These are phyloP conservation scores for Asclepias syriaca DNA, from an alignment of 257 asterid genomes.

Conservation along the genomic window DNA sequence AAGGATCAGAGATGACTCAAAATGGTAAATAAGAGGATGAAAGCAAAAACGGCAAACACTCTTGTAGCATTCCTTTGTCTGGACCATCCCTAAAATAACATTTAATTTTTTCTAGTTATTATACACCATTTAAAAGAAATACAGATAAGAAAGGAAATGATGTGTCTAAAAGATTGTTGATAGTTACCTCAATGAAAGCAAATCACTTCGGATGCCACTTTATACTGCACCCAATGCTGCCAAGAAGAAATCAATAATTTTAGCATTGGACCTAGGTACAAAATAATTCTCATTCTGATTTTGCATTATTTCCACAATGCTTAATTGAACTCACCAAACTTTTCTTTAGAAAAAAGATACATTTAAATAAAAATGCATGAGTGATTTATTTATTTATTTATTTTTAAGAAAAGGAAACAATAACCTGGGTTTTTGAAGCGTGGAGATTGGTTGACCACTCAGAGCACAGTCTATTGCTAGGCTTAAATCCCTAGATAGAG, in stretches of 20 bases:
- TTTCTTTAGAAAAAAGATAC: slow-evolving; percentile 5
- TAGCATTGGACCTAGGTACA: slow-evolving; percentile 8
- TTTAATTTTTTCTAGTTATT: not conserved
- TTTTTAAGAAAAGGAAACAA: not conserved
- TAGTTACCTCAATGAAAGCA: slow-evolving; percentile 21
- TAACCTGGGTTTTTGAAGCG: slow-evolving; percentile 80
- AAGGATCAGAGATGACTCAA: not conserved
- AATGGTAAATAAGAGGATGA: not conserved
- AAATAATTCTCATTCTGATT: not conserved
- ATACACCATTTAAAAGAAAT: slow-evolving; percentile 1
- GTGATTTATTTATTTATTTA: not conserved
- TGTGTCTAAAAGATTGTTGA: not conserved
- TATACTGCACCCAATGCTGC: slow-evolving; percentile 87
- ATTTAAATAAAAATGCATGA: not conserved
- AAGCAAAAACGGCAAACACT: not conserved
- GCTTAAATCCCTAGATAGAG: slow-evolving; percentile 64
- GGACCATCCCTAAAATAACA: slow-evolving; percentile 8
- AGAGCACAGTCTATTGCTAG: slow-evolving; percentile 74
- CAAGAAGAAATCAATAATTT: slow-evolving; percentile 14
- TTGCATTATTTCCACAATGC: not conserved
- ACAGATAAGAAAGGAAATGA: not conserved
- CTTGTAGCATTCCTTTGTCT: not conserved
- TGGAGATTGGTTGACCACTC: slow-evolving; percentile 66
- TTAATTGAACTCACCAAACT: not conserved
- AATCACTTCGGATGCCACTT: slow-evolving; percentile 66